Evolutionary conservation across 2,329 filamentous ascomycete species (phyloP).

Genomic region (Didymella keratinophila): DNA sequence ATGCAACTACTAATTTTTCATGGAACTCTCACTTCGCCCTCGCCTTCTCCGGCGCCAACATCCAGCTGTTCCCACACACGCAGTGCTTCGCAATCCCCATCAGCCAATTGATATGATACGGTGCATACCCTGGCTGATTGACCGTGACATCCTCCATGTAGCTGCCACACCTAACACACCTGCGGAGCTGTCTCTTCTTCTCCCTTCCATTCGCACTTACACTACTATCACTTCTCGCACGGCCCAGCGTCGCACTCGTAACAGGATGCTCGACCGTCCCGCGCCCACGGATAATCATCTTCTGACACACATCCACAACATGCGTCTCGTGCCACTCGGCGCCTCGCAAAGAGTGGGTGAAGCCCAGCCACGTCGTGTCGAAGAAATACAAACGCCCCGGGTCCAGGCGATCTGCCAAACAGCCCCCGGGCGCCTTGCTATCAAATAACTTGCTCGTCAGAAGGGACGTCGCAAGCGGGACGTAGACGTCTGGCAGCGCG

Average conservation of each 20-base stretch:
- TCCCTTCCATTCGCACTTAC: conserved; percentile 18
- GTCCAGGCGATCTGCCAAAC: conserved; percentile 68
- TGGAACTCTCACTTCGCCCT: conserved; percentile 11
- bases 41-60: conserved; percentile 41
- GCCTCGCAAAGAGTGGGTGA: conserved; percentile 65
- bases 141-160: conserved; percentile 56
- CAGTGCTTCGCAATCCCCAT: conserved; percentile 51
- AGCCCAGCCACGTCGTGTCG: conserved; percentile 73
- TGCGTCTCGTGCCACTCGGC: conserved; percentile 68
- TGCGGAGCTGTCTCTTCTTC: conserved; percentile 35
- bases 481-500: conserved; percentile 60
- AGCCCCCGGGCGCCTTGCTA: conserved; percentile 46
- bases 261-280: conserved; percentile 39
- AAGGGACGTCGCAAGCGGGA: conserved; percentile 58
- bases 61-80: conserved; percentile 50
- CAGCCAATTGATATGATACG: conserved; percentile 45
- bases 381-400: conserved; percentile 74
- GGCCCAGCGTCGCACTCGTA: conserved; percentile 4
- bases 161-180: conserved; percentile 56
- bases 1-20: too few relatives aligned
- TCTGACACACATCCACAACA: conserved; percentile 66
- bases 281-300: conserved; percentile 52
- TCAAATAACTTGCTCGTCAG: conserved; percentile 52
- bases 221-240: conserved; percentile 36
- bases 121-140: conserved; percentile 41